Evolutionary conservation across 139 green algal species (phyloP).

Genomic region (Tetradesmus obliquus): DNA sequence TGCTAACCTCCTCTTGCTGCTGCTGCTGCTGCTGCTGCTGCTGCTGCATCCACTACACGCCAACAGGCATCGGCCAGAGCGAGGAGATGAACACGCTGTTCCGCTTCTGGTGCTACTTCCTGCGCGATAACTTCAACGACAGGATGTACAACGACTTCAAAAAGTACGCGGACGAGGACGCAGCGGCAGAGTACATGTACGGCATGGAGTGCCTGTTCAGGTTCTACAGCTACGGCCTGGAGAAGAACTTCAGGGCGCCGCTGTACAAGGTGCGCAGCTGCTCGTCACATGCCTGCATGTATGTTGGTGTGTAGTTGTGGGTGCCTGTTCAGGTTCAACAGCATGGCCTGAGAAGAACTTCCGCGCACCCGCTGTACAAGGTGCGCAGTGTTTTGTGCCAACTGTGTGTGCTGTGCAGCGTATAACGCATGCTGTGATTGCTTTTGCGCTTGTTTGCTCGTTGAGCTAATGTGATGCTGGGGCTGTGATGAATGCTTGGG

Average conservation of each 20-base stretch:
- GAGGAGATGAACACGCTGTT: conserved; percentile 99
- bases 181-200: conserved; percentile 84
- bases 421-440: too few species aligned
- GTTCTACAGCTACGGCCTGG: conserved; percentile 95
- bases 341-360: too few species aligned
- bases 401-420: too few species aligned
- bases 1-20: not conserved
- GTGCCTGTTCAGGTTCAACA: not conserved
- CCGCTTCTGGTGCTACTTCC: conserved; percentile 99
- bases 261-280: conserved; percentile 70
- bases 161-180: conserved; percentile 55
- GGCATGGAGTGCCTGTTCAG: conserved; percentile 98
- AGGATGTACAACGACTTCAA: conserved; percentile 73
- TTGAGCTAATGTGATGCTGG: too few species aligned
- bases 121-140: conserved; percentile 94
- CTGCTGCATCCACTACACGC: conserved; percentile 5
- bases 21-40: conserved; percentile 3
- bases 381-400: too few species aligned
- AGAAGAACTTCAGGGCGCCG: conserved; percentile 75
- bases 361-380: too few species aligned
- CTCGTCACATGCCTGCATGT: conserved; percentile 60
- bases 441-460: too few species aligned
- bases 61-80: conserved; percentile 74
- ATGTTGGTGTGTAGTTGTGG: conserved; percentile 29
- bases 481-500: too few species aligned